Base-by-base conservation (phyloP, 2,329 filamentous ascomycete species). In the Beauveria pseudobassiana region DNA sequence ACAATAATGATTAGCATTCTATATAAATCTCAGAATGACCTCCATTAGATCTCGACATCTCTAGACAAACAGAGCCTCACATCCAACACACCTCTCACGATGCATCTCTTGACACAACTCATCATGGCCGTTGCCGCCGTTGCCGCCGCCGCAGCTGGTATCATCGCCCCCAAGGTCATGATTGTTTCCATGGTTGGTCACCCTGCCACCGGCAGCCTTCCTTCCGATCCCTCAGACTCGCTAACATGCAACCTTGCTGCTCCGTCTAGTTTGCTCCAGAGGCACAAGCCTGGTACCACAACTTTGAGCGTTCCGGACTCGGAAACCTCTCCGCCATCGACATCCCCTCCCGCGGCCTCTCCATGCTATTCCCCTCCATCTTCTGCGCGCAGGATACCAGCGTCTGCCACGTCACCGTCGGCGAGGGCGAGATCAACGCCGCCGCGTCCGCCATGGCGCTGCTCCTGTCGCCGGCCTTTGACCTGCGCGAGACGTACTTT, bases 401-500 rank as follows among this genome's bases (percentile, higher is more conserved):
- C 3, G 75, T 92, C 53, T 92, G 89, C 73, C 88, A 91, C 69
- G 67, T 90, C 51, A 84, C 85, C 9, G 84, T 85, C 1, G 88
- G 88, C 61, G 86, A 88, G 71, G 79, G 80, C 10, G 88, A 91
- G 73, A 90, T 92, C 76, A 93, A 92, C 70, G 87, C 89, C 0
- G 89, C 89, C 0, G 74, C 82, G 7, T 86, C 86, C 0, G 80
- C 89, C 63, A 80, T 80, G 52, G 83, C 88, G 0, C 77, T 91
- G 10, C 76, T 83, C n/a, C 78, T 87, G 16, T 88, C 84, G 0
- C 70, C 76, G 1, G 69, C 75, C 12, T 90, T 92, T 71, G 80
- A 91, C 72, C 78, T 92, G 14, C 79, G 75, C 1, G 72, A 77
- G 53, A 88, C 88, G 1, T 92, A 92, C 74, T 90, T 91, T 73